Percentiles rank a stretch among this genome's conserved stretches.
Conservation (phyloP, 2,329 filamentous ascomycete genomes). For the Cercospora zeae-maydis region DNA sequence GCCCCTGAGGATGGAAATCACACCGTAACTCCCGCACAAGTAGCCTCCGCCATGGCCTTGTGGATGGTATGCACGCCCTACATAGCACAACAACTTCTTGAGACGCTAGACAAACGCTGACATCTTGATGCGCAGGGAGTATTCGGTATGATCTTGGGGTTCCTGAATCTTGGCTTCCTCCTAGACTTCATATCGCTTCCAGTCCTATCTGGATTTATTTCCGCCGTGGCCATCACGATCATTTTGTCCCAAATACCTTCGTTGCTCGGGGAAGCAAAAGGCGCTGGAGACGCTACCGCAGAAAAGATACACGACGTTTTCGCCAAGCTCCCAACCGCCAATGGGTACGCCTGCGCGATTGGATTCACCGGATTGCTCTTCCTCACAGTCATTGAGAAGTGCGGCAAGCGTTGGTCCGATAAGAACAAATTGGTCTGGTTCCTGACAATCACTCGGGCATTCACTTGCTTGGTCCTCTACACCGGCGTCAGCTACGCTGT, state of each 20-base stretch:
- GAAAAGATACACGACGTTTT: conserved; percentile 59
- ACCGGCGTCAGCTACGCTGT: conserved; percentile 62
- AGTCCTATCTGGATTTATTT: conserved; percentile 63
- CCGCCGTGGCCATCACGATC: conserved; percentile 63
- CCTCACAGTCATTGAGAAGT: conserved; percentile 55
- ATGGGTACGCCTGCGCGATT: conserved; percentile 57
- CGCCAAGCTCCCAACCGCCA: conserved; percentile 53
- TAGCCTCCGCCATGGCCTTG: conserved; percentile 60
- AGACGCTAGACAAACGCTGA: background rate
- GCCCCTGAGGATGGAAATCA: conserved; percentile 44
- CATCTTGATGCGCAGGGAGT: conserved; percentile 42
- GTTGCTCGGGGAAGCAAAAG: conserved; percentile 54
- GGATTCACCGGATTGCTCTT: conserved; percentile 57
- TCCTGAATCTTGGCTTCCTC: conserved; percentile 47
- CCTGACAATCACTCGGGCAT: conserved; percentile 58
- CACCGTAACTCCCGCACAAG: conserved; percentile 51
- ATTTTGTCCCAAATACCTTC: conserved; percentile 62
- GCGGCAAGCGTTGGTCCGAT: conserved; percentile 58
- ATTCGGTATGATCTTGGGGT: conserved; percentile 56
- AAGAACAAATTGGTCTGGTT: conserved; percentile 58
- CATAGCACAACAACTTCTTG: background rate
- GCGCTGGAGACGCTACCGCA: conserved; percentile 51
- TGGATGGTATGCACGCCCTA: conserved; percentile 50
- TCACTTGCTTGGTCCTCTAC: conserved; percentile 59
- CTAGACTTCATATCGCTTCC: conserved; percentile 65